Evolutionary conservation across 169 alveolate genomes (phyloP).

Genomic region (Eimeria praecox): DNA sequence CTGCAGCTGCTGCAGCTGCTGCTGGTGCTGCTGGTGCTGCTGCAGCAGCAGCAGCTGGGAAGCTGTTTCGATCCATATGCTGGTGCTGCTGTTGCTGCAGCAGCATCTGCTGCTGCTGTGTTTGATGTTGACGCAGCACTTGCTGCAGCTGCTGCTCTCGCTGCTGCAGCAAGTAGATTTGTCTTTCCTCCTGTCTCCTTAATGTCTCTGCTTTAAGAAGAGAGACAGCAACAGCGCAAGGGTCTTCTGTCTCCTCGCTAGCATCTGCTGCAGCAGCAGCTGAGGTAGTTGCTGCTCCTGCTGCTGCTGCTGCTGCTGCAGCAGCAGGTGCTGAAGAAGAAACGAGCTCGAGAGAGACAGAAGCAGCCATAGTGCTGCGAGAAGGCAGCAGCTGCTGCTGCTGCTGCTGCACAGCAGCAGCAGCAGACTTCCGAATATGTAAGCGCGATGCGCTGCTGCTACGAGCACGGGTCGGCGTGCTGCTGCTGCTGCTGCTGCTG

Average conservation of each 20-base stretch:
- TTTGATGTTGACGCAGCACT: no score
- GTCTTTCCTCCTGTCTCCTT: background rate
- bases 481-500: slow-evolving; percentile 10
- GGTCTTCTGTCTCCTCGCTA: background rate
- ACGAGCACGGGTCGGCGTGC: background rate
- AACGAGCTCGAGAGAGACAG: background rate
- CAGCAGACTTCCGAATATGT: background rate
- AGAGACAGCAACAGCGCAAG: background rate
- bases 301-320: background rate
- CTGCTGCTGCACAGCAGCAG: slow-evolving; percentile 7
- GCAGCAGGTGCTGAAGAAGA: background rate
- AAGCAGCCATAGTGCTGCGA: slow-evolving; percentile 24
- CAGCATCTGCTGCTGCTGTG: no score
- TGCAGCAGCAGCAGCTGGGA: background rate
- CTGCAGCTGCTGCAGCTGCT: background rate
- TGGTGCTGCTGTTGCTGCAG: slow-evolving; percentile 34
- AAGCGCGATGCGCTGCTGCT: slow-evolving; percentile 37
- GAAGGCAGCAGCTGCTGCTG: background rate
- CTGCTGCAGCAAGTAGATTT: background rate
- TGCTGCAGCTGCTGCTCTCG: no score
- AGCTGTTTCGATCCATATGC: background rate
- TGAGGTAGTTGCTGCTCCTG: background rate
- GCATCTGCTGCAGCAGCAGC: background rate
- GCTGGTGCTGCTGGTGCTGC: slow-evolving; percentile 41
- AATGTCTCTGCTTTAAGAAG: background rate